Conservation (phyloP, 2,329 filamentous ascomycete genomes). For the Hirsutella minnesotensis region DNA sequence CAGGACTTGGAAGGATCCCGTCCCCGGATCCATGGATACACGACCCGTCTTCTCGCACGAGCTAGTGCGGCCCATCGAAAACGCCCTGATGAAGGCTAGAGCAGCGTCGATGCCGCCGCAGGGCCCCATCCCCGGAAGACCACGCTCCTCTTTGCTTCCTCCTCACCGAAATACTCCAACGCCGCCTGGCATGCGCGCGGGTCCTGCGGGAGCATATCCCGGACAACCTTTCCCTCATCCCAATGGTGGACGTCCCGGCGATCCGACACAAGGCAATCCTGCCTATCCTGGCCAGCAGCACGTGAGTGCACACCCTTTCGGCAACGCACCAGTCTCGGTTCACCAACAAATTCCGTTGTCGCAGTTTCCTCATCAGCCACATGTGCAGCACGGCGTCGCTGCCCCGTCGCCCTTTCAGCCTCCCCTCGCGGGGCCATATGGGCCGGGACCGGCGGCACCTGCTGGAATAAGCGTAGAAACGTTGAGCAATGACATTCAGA, state of each 20-base stretch:
- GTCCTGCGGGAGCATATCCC: conserved; percentile 12
- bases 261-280: conserved; percentile 4
- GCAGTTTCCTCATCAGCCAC: conserved; percentile 25
- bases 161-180: conserved; percentile 66
- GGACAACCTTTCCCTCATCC: conserved; percentile 15
- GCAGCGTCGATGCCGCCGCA: conserved; percentile 46
- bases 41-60: conserved; percentile 84
- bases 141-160: conserved; percentile 38
- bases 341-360: neutral
- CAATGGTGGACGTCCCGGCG: conserved; percentile 18
- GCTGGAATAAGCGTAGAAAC: conserved; percentile 53
- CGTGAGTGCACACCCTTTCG: conserved; percentile 10
- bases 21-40: conserved; percentile 86
- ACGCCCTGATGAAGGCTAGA: conserved; percentile 74
- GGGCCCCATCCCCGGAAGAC: conserved; percentile 31
- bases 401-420: conserved; percentile 28
- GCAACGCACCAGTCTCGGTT: too few relatives aligned
- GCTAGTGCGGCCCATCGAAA: conserved; percentile 83
- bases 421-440: conserved; percentile 26
- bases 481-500: conserved; percentile 73
- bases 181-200: conserved; percentile 42
- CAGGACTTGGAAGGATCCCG: conserved; percentile 94
- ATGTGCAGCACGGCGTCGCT: conserved; percentile 23
- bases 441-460: conserved; percentile 18
- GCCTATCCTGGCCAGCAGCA: conserved; percentile 15